Evolutionary conservation across 73 alveolate species (phyloP), one percentile per base, ranked within the genome.

Genomic region (Paramecium caudatum): DNA sequence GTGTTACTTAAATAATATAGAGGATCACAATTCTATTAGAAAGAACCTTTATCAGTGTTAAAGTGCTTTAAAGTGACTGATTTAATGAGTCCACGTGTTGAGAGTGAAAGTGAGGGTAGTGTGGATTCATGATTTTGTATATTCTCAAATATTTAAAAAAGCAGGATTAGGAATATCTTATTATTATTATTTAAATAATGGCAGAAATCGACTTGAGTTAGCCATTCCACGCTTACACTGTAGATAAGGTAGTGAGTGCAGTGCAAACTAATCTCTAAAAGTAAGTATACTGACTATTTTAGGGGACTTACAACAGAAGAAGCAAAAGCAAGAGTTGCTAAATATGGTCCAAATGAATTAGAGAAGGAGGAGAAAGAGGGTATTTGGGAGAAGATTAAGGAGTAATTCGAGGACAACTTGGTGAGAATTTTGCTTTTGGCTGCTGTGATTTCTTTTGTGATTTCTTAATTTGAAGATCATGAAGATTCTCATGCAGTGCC

Each of bases 371-470:
- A 95, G 85, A 94, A 90, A 61, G 97, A 96, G 86, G 92, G 98
- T 9, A 93, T 97, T 36, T 94, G 98, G 96, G 97, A 95, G 70
- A 91, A 86, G 93, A 95, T 97, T 63, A 94, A 93, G 82, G 99
- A 96, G 82, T 95, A 95, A 85, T 97, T 97, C 61, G 99, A 96
- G 61, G 99, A 97, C 82, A 61, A 94, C 80, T 85, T 96, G 23
- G 99, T 97, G 41, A 95, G 97, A 80, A 97, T 97, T 33, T 91
- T 97, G 80, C 92, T 97, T 49, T 95, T 92, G 34, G 98, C 99
- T 7, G 99, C 99, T 1, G 92, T 96, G 91, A 95, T 97, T 37
- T 97, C 99, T 23, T 95, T 97, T 91, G 93, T 86, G 48, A 63
- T 86, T 37, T 62, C 82, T 23, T 43, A 86, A 37, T 86, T 86